These are phyloP conservation scores for Parastagonospora nodorum DNA, from an alignment of 2,329 filamentous ascomycete species.

Conservation along the genomic window DNA sequence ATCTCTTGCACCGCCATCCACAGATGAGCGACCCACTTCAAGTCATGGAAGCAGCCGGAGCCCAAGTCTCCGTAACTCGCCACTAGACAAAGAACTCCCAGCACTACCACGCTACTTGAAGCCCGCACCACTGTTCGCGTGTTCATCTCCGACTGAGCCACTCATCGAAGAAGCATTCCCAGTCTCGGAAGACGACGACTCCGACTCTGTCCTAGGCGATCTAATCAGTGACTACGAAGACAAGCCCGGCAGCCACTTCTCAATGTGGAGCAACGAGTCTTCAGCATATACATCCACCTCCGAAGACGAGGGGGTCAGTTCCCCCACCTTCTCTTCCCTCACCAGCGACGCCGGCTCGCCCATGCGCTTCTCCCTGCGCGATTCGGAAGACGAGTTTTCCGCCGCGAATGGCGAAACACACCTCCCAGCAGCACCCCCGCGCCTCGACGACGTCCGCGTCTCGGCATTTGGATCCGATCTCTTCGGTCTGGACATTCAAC, in stretches of 20 bases:
- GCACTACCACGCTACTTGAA: conserved; percentile 35
- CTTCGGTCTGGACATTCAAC: conserved; percentile 33
- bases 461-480: conserved; percentile 37
- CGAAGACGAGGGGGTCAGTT: conserved; percentile 34
- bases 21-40: conserved; percentile 33
- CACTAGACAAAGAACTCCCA: conserved; percentile 37
- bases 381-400: conserved; percentile 17
- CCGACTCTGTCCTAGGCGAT: conserved; percentile 16
- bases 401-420: conserved; percentile 5
- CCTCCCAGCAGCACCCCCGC: conserved; percentile 25
- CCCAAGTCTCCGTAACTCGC: conserved; percentile 16
- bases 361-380: conserved; percentile 23
- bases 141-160: conserved; percentile 14
- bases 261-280: conserved; percentile 39
- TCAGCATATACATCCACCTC: conserved; percentile 27
- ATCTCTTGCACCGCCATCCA: conserved; percentile 17
- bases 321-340: conserved; percentile 40
- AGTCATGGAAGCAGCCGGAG: conserved; percentile 28
- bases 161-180: conserved; percentile 1
- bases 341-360: conserved; percentile 35
- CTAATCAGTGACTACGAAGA: conserved; percentile 13
- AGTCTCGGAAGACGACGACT: conserved; percentile 20
- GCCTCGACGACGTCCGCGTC: conserved; percentile 30
- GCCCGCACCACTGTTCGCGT: conserved; percentile 37
- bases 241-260: conserved; percentile 40